These are phyloP conservation scores for Colletotrichum sp. DNA, from an alignment of 2,329 filamentous ascomycete species.

Conservation along the genomic window DNA sequence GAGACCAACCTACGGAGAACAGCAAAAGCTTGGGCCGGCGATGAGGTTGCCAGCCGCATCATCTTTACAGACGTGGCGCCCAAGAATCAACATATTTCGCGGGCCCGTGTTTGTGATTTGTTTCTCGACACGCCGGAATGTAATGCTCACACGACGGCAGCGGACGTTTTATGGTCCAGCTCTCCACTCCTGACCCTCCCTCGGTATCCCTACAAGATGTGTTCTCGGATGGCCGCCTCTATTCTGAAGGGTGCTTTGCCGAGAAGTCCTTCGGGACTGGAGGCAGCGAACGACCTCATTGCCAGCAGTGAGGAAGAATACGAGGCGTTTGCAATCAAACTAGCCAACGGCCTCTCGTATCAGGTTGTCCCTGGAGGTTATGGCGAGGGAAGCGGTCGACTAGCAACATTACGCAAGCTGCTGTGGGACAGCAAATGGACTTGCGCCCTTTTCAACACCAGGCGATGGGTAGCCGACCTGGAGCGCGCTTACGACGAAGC, in stretches of 20 bases:
- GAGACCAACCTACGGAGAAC: conserved; percentile 84
- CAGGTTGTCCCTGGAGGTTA: conserved; percentile 44
- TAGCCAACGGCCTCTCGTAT: conserved; percentile 71
- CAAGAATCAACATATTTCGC: conserved; percentile 91
- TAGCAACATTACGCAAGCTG: conserved; percentile 80
- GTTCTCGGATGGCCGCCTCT: conserved; percentile 94
- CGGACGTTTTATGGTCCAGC: conserved; percentile 94
- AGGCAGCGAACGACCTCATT: conserved; percentile 77
- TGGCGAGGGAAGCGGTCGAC: conserved; percentile 66
- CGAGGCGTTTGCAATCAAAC: conserved; percentile 74
- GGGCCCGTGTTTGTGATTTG: conserved; percentile 89
- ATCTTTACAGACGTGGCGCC: conserved; percentile 97
- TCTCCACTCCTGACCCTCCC: conserved; percentile 91
- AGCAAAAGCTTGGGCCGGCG: conserved; percentile 81
- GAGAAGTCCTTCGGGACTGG: conserved; percentile 67
- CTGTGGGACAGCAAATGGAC: conserved; percentile 85
- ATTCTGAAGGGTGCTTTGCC: conserved; percentile 91
- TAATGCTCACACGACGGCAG: conserved; percentile 96
- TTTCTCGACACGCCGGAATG: conserved; percentile 98
- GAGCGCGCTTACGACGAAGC: conserved; percentile 88
- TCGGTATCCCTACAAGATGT: conserved; percentile 98
- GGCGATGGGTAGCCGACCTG: conserved; percentile 87
- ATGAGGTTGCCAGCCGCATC: conserved; percentile 84
- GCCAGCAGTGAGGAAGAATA: conserved; percentile 82
- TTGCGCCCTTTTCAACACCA: conserved; percentile 89